phyloP scores from a whole-genome alignment of 148 eudicot genomes.

The Vaccinium macrocarpon region DNA sequence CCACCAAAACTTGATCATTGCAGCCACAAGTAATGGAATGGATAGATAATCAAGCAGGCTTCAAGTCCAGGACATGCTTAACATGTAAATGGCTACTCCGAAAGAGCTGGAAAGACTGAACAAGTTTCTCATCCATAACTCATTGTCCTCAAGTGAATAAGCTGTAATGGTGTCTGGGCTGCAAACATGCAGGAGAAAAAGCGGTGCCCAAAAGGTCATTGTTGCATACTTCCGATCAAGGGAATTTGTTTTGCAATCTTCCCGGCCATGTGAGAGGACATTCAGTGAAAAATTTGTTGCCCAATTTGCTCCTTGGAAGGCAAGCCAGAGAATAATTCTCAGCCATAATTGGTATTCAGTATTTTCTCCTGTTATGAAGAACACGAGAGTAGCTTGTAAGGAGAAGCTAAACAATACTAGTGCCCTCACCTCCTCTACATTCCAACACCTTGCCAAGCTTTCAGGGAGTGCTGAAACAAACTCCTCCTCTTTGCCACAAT shows the following conservation, averaged over 20 bases:
- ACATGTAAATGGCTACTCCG: constrained; percentile 10
- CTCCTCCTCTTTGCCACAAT: too few relatives aligned
- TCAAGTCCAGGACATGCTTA: constrained; percentile 5
- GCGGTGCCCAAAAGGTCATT: neutral
- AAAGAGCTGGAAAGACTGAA: constrained; percentile 10
- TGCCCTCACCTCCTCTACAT: neutral
- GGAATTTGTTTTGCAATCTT: neutral
- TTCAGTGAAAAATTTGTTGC: neutral
- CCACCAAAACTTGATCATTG: constrained; percentile 21
- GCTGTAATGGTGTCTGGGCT: constrained; percentile 20
- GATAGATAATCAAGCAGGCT: constrained; percentile 11
- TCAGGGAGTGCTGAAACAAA: neutral
- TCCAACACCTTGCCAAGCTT: neutral
- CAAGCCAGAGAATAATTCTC: neutral
- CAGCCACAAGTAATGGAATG: constrained; percentile 19
- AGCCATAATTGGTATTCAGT: neutral
- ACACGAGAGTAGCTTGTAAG: neutral
- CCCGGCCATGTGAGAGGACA: neutral
- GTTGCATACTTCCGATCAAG: neutral
- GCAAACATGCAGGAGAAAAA: neutral
- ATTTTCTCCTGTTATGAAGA: neutral
- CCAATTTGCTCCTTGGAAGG: neutral
- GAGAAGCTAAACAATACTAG: neutral
- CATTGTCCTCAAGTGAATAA: neutral
- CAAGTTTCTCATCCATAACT: constrained; percentile 25